Evolutionary conservation across 768 basidiomycete genomes (phyloP).

Genomic region (Tricholomella constricta): DNA sequence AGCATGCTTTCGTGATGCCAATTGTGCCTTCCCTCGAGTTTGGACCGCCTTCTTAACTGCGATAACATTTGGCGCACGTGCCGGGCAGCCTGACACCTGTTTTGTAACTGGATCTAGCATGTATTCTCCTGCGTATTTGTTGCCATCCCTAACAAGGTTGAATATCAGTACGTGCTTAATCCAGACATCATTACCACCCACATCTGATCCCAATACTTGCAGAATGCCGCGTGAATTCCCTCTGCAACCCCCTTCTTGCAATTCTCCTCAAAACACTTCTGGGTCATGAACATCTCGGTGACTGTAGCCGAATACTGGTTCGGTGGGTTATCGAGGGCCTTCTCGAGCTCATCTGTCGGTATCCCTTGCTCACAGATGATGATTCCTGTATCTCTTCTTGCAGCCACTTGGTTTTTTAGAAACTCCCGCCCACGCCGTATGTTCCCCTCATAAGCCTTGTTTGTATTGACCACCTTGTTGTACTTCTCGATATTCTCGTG

Average conservation of each 20-base stretch:
- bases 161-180: not conserved
- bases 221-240: not conserved
- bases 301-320: slow-evolving; percentile 2
- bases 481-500: not conserved
- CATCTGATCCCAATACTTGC: slow-evolving; percentile 6
- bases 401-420: not conserved
- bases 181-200: not conserved
- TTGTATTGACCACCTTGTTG: not conserved
- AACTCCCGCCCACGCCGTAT: not conserved
- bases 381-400: not conserved
- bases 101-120: slow-evolving; percentile 20
- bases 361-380: slow-evolving; percentile 1
- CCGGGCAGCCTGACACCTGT: slow-evolving; percentile 31
- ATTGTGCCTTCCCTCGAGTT: slow-evolving; percentile 23
- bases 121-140: slow-evolving; percentile 29
- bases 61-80: slow-evolving; percentile 22
- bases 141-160: slow-evolving; percentile 4
- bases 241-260: not conserved
- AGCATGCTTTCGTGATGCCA: slow-evolving; percentile 25
- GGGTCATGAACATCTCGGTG: not conserved
- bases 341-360: slow-evolving; percentile 8
- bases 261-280: slow-evolving; percentile 2
- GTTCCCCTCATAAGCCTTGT: not conserved
- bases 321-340: slow-evolving; percentile 5
- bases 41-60: slow-evolving; percentile 26